Percentiles rank a stretch among this genome's conserved stretches.
These are phyloP conservation scores for Aureobasidium pullulans DNA, from an alignment of 2,329 filamentous ascomycete species.

Conservation along the genomic window DNA sequence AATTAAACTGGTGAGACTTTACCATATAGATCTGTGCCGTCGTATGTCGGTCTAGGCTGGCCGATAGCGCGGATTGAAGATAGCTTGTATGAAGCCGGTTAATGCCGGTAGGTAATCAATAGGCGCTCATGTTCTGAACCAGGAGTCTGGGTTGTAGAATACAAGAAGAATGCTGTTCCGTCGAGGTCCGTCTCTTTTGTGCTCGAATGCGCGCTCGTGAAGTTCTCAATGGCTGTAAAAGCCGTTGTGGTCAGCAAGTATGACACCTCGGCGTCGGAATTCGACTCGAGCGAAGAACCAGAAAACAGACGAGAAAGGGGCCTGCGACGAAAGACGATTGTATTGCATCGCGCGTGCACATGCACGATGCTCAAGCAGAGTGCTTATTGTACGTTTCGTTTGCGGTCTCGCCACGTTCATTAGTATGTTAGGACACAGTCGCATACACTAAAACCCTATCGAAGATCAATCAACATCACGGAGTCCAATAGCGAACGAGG, in stretches of 20 bases:
- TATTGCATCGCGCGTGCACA: not conserved
- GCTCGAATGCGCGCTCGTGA: not conserved
- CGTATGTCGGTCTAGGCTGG: constrained; percentile 23
- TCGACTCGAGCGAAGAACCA: not conserved
- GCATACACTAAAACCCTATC: not conserved
- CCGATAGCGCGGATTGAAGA: constrained; percentile 19
- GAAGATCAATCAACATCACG: not conserved
- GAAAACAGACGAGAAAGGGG: not conserved
- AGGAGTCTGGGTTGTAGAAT: constrained; percentile 32
- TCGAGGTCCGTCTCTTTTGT: not conserved
- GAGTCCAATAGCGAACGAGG: not conserved
- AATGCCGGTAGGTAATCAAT: constrained; percentile 23
- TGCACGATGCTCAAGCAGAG: not conserved
- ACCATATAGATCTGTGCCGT: constrained; percentile 14
- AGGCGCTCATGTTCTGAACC: constrained; percentile 27
- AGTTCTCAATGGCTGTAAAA: not conserved
- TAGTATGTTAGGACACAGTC: not conserved
- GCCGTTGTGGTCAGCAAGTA: constrained; percentile 1
- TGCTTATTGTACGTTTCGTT: not conserved
- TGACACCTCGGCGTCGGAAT: not conserved
- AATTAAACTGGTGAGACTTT: constrained; percentile 12
- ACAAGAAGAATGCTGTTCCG: not conserved
- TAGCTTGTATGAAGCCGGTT: not conserved
- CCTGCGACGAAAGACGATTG: not conserved
- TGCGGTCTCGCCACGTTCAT: not conserved